Evolutionary conservation across 106 monocot species (phyloP), one percentile per base, ranked within the genome.

Genomic region (Gastrodia elata): DNA sequence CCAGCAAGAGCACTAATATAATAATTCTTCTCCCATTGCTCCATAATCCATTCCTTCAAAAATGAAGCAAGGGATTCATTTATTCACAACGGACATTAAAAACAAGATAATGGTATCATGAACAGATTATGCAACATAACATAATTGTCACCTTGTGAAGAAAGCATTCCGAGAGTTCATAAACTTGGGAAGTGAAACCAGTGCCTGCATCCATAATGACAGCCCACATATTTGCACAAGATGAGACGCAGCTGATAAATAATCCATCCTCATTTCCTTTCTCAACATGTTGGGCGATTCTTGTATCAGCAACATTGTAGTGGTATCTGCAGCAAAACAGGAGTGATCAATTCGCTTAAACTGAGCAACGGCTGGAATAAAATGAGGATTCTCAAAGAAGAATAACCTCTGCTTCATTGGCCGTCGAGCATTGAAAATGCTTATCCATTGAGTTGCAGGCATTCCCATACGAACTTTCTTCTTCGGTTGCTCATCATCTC

Each of bases 151-250:
- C 95, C 74, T 96, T 96, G 78, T 90, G 89, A 70, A 96, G 90
- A 80, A 96, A 96, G 71, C 75, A 68, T 76, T 82, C 81, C 33
- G 96, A 92, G 4, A 96, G 82, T 67, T 90, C 87, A 80, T 96
- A 90, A 74, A 92, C 92, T 87, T 96, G 96, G 59, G 82, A 76
- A 59, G 80, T 86, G 71, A 92, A 96, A 65, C 88, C 92, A 52
- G 96, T 96, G 61, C 96, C 96, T 46, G 92, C 96, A 86, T 96
- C 96, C 96, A 96, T 96, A 68, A 96, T 96, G 24, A 96, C 71
- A 10, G 92, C 92, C 96, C 96, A 96, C 8, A 96, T 79, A 86
- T 96, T 86, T 39, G 86, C 22, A 79, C 84, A 84, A 37, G 92
- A 92, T 68, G 87, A 83, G 67, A 96, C 86, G 75, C 92, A 85